These are phyloP conservation scores for Verticillium nubilum DNA, from an alignment of 2,329 filamentous ascomycete genomes.

Conservation along the genomic window DNA sequence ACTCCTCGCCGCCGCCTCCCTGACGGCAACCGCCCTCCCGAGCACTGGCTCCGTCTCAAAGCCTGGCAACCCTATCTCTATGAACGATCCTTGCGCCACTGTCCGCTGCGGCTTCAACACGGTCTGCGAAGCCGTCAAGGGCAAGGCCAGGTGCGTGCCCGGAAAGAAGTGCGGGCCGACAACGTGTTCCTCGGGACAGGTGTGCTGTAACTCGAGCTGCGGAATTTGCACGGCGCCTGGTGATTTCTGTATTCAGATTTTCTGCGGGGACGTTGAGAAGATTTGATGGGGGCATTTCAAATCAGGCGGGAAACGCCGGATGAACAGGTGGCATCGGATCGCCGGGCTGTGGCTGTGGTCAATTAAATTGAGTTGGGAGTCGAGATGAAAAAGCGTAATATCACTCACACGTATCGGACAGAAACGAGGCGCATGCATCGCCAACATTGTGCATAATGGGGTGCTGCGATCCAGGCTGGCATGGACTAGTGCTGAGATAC, in stretches of 20 bases:
- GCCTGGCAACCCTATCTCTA: not conserved
- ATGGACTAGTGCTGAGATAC: no score
- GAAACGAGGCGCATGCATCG: no score
- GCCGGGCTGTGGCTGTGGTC: no score
- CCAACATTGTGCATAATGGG: no score
- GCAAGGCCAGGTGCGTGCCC: not conserved
- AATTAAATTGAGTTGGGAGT: no score
- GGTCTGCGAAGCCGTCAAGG: not conserved
- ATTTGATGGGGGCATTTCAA: no score
- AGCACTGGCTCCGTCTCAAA: not conserved
- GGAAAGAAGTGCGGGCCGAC: slow-evolving; percentile 12
- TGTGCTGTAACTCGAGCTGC: slow-evolving; percentile 18
- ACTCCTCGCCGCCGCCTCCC: slow-evolving; percentile 1
- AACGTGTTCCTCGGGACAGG: slow-evolving; percentile 6
- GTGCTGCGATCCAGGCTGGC: no score
- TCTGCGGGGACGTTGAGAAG: slow-evolving; percentile 1
- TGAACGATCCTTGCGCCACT: not conserved
- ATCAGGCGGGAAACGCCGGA: no score
- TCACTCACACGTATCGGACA: no score
- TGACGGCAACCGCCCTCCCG: not conserved
- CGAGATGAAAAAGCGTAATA: no score
- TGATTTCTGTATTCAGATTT: slow-evolving; percentile 12
- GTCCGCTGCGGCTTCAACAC: not conserved
- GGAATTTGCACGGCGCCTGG: slow-evolving; percentile 14
- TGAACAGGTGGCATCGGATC: no score